A percentile compares a stretch with the other conserved stretches of the same genome.
Conservation (phyloP, 1,284 basidiomycete species). For the Sanguinoderma infundibulare region DNA sequence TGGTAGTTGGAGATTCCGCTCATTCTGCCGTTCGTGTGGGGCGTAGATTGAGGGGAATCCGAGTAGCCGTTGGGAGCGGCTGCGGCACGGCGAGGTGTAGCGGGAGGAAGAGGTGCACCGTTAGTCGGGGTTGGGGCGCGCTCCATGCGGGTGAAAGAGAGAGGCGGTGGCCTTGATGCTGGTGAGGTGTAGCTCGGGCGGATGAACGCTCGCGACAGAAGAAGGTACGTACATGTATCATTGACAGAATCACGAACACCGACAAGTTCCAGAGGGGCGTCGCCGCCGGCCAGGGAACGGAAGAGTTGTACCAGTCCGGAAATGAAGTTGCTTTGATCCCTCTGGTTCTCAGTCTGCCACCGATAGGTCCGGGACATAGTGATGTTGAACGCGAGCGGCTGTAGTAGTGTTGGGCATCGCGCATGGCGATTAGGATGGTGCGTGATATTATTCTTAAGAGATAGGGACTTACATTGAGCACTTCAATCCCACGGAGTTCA, state of each 20-base stretch:
- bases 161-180: slow-evolving; percentile 36
- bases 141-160: slow-evolving; percentile 32
- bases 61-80: slow-evolving; percentile 24
- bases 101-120: slow-evolving; percentile 31
- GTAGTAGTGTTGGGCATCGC: not conserved
- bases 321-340: slow-evolving; percentile 78
- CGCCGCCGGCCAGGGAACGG: slow-evolving; percentile 57
- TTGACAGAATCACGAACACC: slow-evolving; percentile 52
- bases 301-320: slow-evolving; percentile 74
- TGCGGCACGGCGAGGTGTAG: slow-evolving; percentile 30
- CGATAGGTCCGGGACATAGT: slow-evolving; percentile 85
- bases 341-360: slow-evolving; percentile 81
- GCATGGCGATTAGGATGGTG: not conserved
- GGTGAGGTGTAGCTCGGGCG: slow-evolving; percentile 25
- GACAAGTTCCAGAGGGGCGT: slow-evolving; percentile 53
- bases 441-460: not conserved
- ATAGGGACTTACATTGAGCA: slow-evolving; percentile 52
- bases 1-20: slow-evolving; percentile 25
- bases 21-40: slow-evolving; percentile 21
- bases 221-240: slow-evolving; percentile 38
- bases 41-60: slow-evolving; percentile 9
- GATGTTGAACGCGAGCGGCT: slow-evolving; percentile 67
- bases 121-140: slow-evolving; percentile 37
- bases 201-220: slow-evolving; percentile 11
- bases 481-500: slow-evolving; percentile 82